Evolutionary conservation across 495 filamentous ascomycete species (phyloP), one percentile per base, ranked within the genome.

Genomic region (Astrocystis sublimbata): DNA sequence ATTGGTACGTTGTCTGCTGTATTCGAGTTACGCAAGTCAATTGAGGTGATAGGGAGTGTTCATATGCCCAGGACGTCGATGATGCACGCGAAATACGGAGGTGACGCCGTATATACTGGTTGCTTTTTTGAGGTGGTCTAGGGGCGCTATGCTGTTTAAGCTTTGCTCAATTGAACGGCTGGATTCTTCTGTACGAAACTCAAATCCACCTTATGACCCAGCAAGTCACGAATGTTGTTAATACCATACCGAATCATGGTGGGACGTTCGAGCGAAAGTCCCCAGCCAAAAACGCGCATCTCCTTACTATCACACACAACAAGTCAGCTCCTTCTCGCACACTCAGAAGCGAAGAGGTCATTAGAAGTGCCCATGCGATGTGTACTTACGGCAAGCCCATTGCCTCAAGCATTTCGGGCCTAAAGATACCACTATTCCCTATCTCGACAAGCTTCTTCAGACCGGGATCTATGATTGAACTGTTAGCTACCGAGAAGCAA

Each of bases 191-290:
- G 87, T 46, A 96, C 87, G 73, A 93, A 89, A 70, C 86, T 83
- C 63, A 93, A 77, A 71, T 93, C 88, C 49, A 93, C 88, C 73
- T 92, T 91, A 76, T 96, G 91, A 5, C 91, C 91, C 42, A 96
- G 78, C 55, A 96, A 79, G 74, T 93, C 91, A 70, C 91, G 86
- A 66, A 93, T 93, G 68, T 94, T 94, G 61, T 78, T 78, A 83
- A 93, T 90, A 51, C 83, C 88, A 70, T 94, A 93, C 70, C 96
- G 93, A 69, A 98, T 98, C 94, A 98, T 98, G 12, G 94, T 98
- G 43, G 94, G 94, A 68, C 94, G 78, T 82, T 97, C 93, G 74
- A 97, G 75, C 79, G 86, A 91, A 73, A 97, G 78, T 28, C 93
- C 92, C 86, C 89, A 97, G 35, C 92, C 92, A 76, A 93, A 97